Evolutionary conservation across 352 stramenopile genomes (phyloP).

Genomic region (Pythium insidiosum): DNA sequence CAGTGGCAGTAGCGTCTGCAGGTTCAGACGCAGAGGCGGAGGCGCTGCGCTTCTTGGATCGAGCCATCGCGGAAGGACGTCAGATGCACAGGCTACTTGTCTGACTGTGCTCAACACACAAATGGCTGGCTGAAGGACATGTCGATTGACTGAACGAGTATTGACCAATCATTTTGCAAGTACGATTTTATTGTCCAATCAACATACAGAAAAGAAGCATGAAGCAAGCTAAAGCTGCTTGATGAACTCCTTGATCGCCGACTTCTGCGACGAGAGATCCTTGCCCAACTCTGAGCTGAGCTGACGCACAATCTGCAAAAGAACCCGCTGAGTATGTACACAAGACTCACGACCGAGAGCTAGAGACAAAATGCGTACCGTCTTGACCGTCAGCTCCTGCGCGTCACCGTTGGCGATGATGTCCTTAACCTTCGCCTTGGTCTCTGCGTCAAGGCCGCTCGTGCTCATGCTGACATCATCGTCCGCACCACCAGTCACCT

Average conservation of each 20-base stretch:
- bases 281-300: conserved; percentile 55
- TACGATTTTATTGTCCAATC: conserved; percentile 14
- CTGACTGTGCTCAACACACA: not conserved
- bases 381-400: conserved; percentile 79
- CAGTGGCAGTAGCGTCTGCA: conserved; percentile 7
- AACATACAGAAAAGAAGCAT: too few species aligned
- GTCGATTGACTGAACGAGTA: conserved; percentile 4
- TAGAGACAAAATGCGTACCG: conserved; percentile 26
- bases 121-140: conserved; percentile 12
- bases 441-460: conserved; percentile 26
- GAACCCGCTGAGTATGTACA: not conserved
- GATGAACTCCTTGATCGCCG: conserved; percentile 79
- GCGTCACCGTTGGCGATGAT: conserved; percentile 74
- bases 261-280: conserved; percentile 64
- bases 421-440: conserved; percentile 59
- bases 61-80: conserved; percentile 1
- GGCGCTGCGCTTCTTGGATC: conserved; percentile 27
- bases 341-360: not conserved
- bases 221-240: too few species aligned
- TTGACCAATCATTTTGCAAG: conserved; percentile 7
- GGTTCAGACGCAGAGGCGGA: conserved; percentile 1
- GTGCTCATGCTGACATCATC: conserved; percentile 1
- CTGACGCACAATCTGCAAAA: conserved; percentile 56
- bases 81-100: conserved; percentile 34
- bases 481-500: conserved; percentile 1